phyloP scores from a whole-genome alignment of 2,329 filamentous ascomycete species.

The Endoconidiophora polonica region DNA sequence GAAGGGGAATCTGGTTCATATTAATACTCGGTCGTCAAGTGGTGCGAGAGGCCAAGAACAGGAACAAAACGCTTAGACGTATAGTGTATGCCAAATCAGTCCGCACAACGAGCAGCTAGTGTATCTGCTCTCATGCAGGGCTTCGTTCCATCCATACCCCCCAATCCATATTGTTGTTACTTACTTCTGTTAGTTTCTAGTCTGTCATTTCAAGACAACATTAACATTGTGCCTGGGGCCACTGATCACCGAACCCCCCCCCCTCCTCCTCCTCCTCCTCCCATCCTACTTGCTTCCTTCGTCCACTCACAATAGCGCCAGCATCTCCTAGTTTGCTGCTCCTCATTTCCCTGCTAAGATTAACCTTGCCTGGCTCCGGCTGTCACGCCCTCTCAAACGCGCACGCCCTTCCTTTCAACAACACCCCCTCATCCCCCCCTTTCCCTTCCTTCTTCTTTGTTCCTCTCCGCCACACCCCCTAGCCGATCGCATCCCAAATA shows the following conservation, averaged over 20 bases:
- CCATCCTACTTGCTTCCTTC: neutral
- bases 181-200: neutral
- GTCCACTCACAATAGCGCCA: neutral
- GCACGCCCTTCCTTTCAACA: neutral
- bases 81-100: too few relatives aligned
- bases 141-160: neutral
- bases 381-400: neutral
- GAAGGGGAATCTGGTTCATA: slow-evolving; percentile 6
- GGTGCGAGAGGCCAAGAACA: too few relatives aligned
- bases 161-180: neutral
- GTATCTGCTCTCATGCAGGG: too few relatives aligned
- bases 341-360: slow-evolving; percentile 11
- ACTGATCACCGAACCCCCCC: neutral
- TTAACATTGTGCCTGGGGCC: neutral
- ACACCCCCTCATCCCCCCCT: neutral
- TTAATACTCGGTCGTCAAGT: slow-evolving; percentile 6
- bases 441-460: slow-evolving; percentile 4
- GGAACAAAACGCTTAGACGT: too few relatives aligned
- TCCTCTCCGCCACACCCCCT: slow-evolving; percentile 7
- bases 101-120: too few relatives aligned
- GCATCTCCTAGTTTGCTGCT: slow-evolving; percentile 8
- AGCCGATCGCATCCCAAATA: neutral
- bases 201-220: neutral
- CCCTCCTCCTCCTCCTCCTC: neutral
- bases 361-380: neutral